phyloP scores from a whole-genome alignment of 1,139 yeast genomes.

The Candida tunisiensis region DNA sequence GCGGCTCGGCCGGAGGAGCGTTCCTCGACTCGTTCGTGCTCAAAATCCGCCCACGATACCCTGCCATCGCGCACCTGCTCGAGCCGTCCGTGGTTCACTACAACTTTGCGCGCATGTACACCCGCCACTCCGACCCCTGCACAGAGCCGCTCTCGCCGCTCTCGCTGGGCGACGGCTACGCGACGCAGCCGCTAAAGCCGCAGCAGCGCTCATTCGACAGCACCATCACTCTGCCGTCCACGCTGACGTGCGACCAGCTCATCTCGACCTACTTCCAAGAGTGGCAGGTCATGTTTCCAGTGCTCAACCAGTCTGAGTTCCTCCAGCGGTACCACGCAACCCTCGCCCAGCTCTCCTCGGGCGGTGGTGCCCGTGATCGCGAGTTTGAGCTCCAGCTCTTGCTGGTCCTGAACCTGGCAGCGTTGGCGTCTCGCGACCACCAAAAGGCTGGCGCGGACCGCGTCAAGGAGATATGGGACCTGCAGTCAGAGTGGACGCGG shows the following conservation, averaged over 20 bases:
- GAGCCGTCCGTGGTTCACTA: too few species aligned
- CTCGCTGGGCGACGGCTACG: too few species aligned
- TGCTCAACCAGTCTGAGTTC: conserved; percentile 50
- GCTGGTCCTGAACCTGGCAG: conserved; percentile 27
- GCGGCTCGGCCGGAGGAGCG: too few species aligned
- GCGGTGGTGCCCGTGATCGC: conserved; percentile 8
- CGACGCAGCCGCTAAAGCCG: too few species aligned
- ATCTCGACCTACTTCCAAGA: conserved; percentile 44
- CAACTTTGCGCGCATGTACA: too few species aligned
- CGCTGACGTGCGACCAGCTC: conserved; percentile 17
- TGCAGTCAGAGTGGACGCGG: conserved; percentile 21
- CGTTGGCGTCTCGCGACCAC: conserved; percentile 9
- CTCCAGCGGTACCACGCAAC: conserved; percentile 30
- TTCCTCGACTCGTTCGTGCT: too few species aligned
- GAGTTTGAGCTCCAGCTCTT: conserved; percentile 24
- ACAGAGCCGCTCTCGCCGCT: too few species aligned
- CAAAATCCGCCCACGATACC: too few species aligned
- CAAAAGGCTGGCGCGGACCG: conserved; percentile 13
- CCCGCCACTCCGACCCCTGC: too few species aligned
- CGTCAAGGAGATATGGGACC: conserved; percentile 14
- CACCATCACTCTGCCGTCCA: conserved; percentile 16
- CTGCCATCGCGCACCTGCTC: too few species aligned
- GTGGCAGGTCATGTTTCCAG: conserved; percentile 61
- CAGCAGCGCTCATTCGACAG: too few species aligned
- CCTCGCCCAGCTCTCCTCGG: too few species aligned